phyloP scores from a whole-genome alignment of 176 grass and related monocot species.

The Bothriochloa decipiens region DNA sequence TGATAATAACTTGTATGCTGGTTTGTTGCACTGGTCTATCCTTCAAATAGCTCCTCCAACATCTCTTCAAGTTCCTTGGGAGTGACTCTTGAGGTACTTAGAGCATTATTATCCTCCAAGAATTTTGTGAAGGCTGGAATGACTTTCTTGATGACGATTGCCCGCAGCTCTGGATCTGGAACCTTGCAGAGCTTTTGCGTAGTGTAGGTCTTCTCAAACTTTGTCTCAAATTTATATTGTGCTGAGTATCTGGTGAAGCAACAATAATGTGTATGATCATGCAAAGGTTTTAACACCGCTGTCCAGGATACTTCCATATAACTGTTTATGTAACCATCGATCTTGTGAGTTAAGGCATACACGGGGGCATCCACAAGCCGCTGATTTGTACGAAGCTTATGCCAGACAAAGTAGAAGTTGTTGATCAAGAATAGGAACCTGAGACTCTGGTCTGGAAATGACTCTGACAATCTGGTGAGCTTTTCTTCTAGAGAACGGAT shows the following conservation, averaged over 20 bases:
- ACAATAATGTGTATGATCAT: not conserved
- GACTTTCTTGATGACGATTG: not conserved
- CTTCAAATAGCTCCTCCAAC: not conserved
- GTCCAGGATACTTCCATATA: not conserved
- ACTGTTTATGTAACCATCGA: not conserved
- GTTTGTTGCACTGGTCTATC: not conserved
- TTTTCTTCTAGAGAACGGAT: not conserved
- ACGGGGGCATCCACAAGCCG: not conserved
- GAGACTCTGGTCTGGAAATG: not conserved
- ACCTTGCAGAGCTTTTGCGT: not conserved
- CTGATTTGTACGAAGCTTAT: not conserved
- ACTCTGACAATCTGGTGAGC: not conserved
- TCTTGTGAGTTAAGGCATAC: not conserved
- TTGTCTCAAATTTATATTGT: not conserved
- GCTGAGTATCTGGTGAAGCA: not conserved
- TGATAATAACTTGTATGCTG: too few species aligned
- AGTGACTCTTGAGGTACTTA: not conserved
- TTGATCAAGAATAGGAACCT: not conserved
- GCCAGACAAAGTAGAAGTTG: not conserved
- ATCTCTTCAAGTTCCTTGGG: not conserved
- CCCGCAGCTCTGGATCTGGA: not conserved
- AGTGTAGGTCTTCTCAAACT: not conserved
- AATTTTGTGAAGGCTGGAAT: not conserved
- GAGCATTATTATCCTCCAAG: not conserved
- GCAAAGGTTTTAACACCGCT: not conserved